phyloP scores from a whole-genome alignment of 129 eudicot genomes.

The Pittosporum tobira region DNA sequence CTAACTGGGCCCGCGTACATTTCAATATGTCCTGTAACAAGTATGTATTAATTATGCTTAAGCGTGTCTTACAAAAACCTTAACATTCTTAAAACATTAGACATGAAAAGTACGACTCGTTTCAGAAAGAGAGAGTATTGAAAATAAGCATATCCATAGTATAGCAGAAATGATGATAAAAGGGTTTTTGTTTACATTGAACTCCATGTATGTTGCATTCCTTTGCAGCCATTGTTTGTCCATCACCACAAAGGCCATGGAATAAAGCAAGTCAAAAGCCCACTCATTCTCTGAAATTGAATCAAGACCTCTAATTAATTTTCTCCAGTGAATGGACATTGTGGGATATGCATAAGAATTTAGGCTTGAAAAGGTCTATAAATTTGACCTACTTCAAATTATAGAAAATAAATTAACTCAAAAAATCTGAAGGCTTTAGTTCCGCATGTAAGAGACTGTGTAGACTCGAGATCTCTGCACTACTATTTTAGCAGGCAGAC shows the following conservation, averaged over 20 bases:
- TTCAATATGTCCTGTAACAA: slow-evolving; percentile 43
- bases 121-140: too few species aligned
- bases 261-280: slow-evolving; percentile 92
- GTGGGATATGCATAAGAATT: not conserved
- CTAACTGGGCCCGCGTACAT: slow-evolving; percentile 59
- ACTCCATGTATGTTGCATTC: slow-evolving; percentile 87
- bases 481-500: not conserved
- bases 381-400: too few species aligned
- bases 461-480: not conserved
- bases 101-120: too few species aligned
- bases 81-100: too few species aligned
- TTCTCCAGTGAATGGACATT: not conserved
- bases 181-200: slow-evolving; percentile 61
- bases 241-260: slow-evolving; percentile 72
- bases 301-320: slow-evolving; percentile 14
- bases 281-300: slow-evolving; percentile 72
- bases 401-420: too few species aligned
- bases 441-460: not conserved
- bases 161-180: not conserved
- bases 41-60: too few species aligned
- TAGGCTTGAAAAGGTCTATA: too few species aligned
- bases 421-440: too few species aligned
- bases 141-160: too few species aligned
- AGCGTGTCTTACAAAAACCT: too few species aligned
- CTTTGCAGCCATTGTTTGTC: slow-evolving; percentile 78